Base-by-base conservation (phyloP, 768 basidiomycete species). In the Macrocybe gigantea region DNA sequence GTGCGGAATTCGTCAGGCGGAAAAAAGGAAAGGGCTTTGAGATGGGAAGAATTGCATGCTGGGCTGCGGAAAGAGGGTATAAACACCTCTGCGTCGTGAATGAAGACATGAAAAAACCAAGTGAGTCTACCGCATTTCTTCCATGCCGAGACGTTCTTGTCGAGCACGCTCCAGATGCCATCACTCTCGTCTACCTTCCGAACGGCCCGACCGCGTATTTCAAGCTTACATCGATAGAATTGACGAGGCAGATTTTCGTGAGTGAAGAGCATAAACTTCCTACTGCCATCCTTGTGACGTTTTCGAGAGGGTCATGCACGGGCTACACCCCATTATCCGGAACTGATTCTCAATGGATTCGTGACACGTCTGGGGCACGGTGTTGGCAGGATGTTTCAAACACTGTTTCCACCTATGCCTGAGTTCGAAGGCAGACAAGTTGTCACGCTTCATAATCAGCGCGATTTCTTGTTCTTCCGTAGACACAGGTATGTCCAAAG, bases 391-490 rank as follows among this genome's bases (percentile, higher is more conserved):
- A 86, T 99, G 76, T 95, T 98, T 68, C 95, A 96, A 57, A 93
- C 93, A 1, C 78, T 93, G 14, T 98, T 97, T 70, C 96, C 96
- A 12, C 93, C 90, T 6, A 71, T 95, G 53, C 93, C 93, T 0
- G 90, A 96, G 62, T 97, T 96, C 60, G 85, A 93, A 67, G 96
- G 96, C 33, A 73, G 96, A 31, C 96, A 99, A 65, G 94, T 97
- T 7, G 94, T 98, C 9, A 96, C 95, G 2, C 73, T 98, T 13
- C 96, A 98, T 61, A 97, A 97, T 60, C 93, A 96, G 63, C 81
- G 96, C 41, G 96, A 99, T 69, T 99, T 98, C 67, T 68, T 99
- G 49, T 99, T 99, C 72, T 95, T 99, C 73, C 74, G 96, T 53
- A 75, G 96, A 49, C 96, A 98, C 72, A 80, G 96, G 84, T 95